Base-by-base conservation (phyloP, 768 basidiomycete species). In the Collybia nuda region DNA sequence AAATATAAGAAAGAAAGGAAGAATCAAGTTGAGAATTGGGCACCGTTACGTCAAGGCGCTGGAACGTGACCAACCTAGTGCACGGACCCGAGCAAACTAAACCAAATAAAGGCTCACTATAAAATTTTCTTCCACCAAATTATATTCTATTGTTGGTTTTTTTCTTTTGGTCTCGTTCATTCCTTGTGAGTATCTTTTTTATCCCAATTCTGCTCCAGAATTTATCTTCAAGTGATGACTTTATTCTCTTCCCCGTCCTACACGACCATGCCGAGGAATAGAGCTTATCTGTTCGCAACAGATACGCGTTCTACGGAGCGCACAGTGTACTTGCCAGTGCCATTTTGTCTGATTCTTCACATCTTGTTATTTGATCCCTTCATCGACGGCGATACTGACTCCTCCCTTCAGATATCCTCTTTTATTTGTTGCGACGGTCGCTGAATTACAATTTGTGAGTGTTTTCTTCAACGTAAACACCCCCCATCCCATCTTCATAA, bases 171-270 rank as follows among this genome's bases (percentile, higher is more conserved):
- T 32, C 28, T n/a, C 18, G 18, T 12, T 9, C 35, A 21, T 23
- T 17, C 11, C 14, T 12, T 29, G 44, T 45, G 26, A 44, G 50
- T 44, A 11, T 18, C 9, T 28, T 19, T n/a, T 17, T 19, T 21
- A n/a, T n/a, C n/a, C n/a, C n/a, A 12, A n/a, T n/a, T 51, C n/a
- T 26, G 5, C 11, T 28, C 6, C 26, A 12, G 2, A 19, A 26
- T 51, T 26, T 44, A 9, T 35, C 48, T 55, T 24, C 48, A 36
- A 18, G 47, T 18, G 54, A 88, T 88, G 86, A 85, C 80, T 76
- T 77, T 76, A 80, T 89, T 89, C 88, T 89, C 86, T 90, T 89
- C 87, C 87, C 87, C 87, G 86, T 85, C 87, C 71, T 89, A 89
- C 64, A 85, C 87, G 88, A 89, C 88, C 80, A 84, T 90, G 88